phyloP scores from a whole-genome alignment of 148 eudicot genomes.

The Rhododendron simsii region DNA sequence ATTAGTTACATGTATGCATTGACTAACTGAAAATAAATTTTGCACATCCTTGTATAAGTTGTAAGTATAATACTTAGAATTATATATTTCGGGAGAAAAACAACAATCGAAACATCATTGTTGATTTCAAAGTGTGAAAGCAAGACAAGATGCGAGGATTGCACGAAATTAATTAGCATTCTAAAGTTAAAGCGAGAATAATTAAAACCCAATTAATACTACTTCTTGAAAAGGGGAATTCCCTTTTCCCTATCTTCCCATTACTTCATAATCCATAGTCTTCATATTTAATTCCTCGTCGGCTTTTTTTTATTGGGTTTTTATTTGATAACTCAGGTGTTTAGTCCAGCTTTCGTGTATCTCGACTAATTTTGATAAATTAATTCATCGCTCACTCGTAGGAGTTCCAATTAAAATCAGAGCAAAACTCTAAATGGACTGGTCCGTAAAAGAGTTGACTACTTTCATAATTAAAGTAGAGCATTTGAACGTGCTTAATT shows the following conservation, averaged over 20 bases:
- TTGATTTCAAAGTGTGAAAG: not conserved
- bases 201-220: not conserved
- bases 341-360: too few relatives aligned
- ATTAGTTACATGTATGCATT: too few relatives aligned
- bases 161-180: not conserved
- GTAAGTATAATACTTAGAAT: too few relatives aligned
- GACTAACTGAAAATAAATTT: too few relatives aligned
- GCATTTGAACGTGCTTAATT: not conserved
- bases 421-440: not conserved
- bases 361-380: too few relatives aligned
- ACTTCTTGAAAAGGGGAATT: not conserved
- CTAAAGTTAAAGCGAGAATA: not conserved
- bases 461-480: not conserved
- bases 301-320: too few relatives aligned
- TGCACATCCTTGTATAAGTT: too few relatives aligned
- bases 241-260: not conserved
- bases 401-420: not conserved
- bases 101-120: too few relatives aligned
- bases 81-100: too few relatives aligned
- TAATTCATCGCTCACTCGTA: not conserved
- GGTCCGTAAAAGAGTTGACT: too few relatives aligned
- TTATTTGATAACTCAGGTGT: too few relatives aligned
- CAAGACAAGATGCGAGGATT: not conserved
- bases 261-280: not conserved
- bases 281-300: not conserved